Base-by-base conservation (phyloP, 306 rosid genomes). In the Corylus heterophylla region DNA sequence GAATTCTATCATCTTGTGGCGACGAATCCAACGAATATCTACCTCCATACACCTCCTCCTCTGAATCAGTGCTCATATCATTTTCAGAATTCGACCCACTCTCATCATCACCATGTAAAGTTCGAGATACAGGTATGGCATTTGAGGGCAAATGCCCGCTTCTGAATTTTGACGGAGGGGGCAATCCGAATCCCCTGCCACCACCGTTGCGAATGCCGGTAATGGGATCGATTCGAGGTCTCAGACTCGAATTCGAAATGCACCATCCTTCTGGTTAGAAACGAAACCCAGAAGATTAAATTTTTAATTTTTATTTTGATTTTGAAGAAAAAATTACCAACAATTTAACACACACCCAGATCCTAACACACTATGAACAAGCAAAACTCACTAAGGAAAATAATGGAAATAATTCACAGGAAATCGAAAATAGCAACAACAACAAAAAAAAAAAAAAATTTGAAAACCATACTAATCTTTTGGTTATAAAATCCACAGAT, bases 11-110 rank as follows among this genome's bases (percentile, higher is more conserved):
- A 1, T 82, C 92, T 69, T 85, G 99, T 0, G 98, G 98, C 0
- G 98, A 91, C 0, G 98, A 96, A 59, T 96, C 97, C 72, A 91
- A 52, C 0, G 99, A 96, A 85, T 93, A 93, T 63, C 93, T 87
- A 17, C 89, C 87, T 29, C 97, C 92, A 77, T 87, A 89, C 63
- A 76, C 88, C 18, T 86, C 97, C 42, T 86, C 99, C 73, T 90
- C 97, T 2, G 94, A 91, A 54, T 88, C 99, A 64, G 88, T 74
- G 29, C 84, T 78, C 72, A 62, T 84, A 64, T 86, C 97, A 51
- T 88, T 90, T 39, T 88, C 98, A 8, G 96, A 91, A 80, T 89
- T 89, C 12, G 97, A 88, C 74, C 66, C 89, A 63, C 93, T 89
- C 42, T 83, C 88, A 9, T 80, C 85, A 76, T 85, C 88, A 6